Conservation (phyloP, 495 filamentous ascomycete genomes). For the Beverwykella pulmonaria region DNA sequence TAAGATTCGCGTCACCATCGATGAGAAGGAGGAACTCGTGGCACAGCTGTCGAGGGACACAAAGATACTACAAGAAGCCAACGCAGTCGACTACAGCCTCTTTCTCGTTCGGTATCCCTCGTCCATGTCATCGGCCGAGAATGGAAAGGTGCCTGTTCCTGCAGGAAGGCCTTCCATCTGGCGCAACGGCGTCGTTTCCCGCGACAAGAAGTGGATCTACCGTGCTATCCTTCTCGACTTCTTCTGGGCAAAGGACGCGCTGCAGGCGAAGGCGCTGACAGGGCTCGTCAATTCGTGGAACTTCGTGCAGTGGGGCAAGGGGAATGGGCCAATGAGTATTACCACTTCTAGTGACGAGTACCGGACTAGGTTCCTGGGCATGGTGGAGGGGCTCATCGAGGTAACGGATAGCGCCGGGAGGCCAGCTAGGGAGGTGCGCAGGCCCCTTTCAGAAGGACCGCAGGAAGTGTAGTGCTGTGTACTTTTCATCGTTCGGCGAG, state of each 20-base stretch:
- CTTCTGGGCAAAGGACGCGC: conserved; percentile 69
- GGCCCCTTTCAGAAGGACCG: neutral
- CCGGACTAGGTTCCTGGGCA: conserved; percentile 62
- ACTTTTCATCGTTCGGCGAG: neutral
- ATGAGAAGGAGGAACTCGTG: conserved; percentile 57
- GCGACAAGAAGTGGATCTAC: conserved; percentile 66
- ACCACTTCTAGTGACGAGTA: conserved; percentile 70
- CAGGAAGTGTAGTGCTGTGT: conserved; percentile 1
- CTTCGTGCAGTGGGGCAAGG: conserved; percentile 51
- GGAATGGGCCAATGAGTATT: conserved; percentile 66
- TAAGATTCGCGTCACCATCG: conserved; percentile 58
- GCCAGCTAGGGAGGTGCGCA: conserved; percentile 17
- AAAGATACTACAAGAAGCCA: conserved; percentile 57
- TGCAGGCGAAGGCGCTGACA: conserved; percentile 64
- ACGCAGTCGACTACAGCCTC: conserved; percentile 71
- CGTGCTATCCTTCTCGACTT: conserved; percentile 66
- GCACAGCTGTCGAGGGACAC: conserved; percentile 59
- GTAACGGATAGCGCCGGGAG: conserved; percentile 26
- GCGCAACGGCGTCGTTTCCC: conserved; percentile 59
- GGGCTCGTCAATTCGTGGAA: conserved; percentile 64
- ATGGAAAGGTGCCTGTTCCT: conserved; percentile 22
- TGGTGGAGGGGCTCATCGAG: conserved; percentile 61
- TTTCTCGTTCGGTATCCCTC: conserved; percentile 63
- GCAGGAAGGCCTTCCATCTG: conserved; percentile 43
- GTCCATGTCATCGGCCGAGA: conserved; percentile 38